Conservation (phyloP, 768 basidiomycete genomes). For the Neoboletus subvelutipes region DNA sequence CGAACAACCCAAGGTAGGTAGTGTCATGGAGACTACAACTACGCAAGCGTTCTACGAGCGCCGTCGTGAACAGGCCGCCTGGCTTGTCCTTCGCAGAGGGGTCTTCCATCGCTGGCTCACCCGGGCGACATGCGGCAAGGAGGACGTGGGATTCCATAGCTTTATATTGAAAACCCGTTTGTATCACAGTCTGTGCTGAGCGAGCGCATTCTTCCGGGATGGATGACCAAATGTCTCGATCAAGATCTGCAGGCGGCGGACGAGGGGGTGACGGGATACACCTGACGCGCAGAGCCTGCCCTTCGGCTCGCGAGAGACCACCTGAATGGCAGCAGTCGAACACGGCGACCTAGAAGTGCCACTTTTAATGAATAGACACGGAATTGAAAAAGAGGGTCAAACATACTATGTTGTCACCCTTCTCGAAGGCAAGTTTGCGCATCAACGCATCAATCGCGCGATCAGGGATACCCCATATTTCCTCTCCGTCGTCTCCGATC, state of each 20-base stretch:
- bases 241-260: conserved; percentile 15
- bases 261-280: conserved; percentile 10
- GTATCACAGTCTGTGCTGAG: conserved; percentile 5
- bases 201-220: conserved; percentile 7
- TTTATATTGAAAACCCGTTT: conserved; percentile 14
- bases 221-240: conserved; percentile 8
- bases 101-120: conserved; percentile 14
- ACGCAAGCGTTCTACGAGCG: conserved; percentile 16
- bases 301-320: conserved; percentile 13
- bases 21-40: conserved; percentile 10
- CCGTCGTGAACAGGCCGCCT: conserved; percentile 21
- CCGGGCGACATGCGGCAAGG: conserved; percentile 23
- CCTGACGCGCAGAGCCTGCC: background rate
- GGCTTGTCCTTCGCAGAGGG: conserved; percentile 1
- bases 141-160: conserved; percentile 21
- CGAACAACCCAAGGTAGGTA: conserved; percentile 12
- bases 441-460: conserved; percentile 13
- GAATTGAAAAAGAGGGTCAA: background rate
- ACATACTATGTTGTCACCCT: conserved; percentile 21
- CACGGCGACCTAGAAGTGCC: conserved; percentile 8
- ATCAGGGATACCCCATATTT: conserved; percentile 16
- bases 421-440: conserved; percentile 16
- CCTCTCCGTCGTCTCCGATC: background rate
- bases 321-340: conserved; percentile 25
- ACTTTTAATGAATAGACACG: background rate